Conservation (phyloP, 768 basidiomycete genomes). For the Plicaturopsis crispa region DNA sequence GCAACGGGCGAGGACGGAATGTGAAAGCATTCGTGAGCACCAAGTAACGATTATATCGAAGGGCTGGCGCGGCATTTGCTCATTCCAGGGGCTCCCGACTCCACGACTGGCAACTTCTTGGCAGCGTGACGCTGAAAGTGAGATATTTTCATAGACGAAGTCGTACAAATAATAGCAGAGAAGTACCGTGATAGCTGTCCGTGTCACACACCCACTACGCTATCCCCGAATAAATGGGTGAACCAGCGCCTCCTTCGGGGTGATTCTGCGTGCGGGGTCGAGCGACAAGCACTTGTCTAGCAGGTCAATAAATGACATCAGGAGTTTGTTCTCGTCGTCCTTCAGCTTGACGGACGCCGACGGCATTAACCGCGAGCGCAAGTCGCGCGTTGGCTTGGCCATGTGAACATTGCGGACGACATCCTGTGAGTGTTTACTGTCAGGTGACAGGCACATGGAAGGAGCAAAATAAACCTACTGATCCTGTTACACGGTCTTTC, state of each 20-base stretch:
- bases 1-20: too few species aligned
- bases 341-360: slow-evolving; percentile 69
- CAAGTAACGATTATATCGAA: too few species aligned
- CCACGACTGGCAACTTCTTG: too few species aligned
- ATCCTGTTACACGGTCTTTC: slow-evolving; percentile 75
- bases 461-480: slow-evolving; percentile 43
- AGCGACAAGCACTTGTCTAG: slow-evolving; percentile 86
- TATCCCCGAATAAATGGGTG: slow-evolving; percentile 79
- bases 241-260: slow-evolving; percentile 81
- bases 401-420: slow-evolving; percentile 75
- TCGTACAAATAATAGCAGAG: not conserved
- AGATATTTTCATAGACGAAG: not conserved
- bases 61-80: too few species aligned
- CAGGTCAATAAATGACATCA: slow-evolving; percentile 79
- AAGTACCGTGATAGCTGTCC: not conserved
- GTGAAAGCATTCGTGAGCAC: too few species aligned
- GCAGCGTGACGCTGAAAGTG: too few species aligned
- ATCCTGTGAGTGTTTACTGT: slow-evolving; percentile 43
- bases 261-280: slow-evolving; percentile 79
- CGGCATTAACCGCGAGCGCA: slow-evolving; percentile 78
- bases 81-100: too few species aligned
- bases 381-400: slow-evolving; percentile 74
- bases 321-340: slow-evolving; percentile 81
- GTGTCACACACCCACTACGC: slow-evolving; percentile 3
- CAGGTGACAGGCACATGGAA: slow-evolving; percentile 11